Evolutionary conservation across 2,329 filamentous ascomycete species (phyloP), one percentile per base, ranked within the genome.

Genomic region (Talaromyces sp.): DNA sequence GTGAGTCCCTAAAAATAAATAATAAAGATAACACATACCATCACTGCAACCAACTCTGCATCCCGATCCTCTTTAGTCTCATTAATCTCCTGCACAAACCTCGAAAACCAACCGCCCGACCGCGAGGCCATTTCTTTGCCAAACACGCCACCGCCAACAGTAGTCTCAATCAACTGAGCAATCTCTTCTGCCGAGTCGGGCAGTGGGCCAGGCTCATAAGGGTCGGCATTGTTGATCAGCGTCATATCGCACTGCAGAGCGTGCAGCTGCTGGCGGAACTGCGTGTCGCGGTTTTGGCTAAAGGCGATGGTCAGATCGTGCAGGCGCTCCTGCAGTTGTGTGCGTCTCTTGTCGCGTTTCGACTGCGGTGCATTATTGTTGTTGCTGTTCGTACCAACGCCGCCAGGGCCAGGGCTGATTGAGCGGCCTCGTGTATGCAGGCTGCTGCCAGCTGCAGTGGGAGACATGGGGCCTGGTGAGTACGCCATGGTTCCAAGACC

Each of bases 221-320:
- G 89, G 70, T 96, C 89, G 58, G 95, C 90, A 68, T 90, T 88
- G 74, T 92, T 88, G 67, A 96, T 91, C 53, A 96, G 83, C 62
- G 86, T 91, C 78, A 93, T 92, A 75, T 96, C 93, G 66, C 91
- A 88, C 77, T 97, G 93, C n/a, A 97, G 87, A 67, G 91, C 91
- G 70, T 95, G 89, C 2, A 97, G 84, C 76, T 97, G 92, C 67
- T 95, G 90, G 65, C 93, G 87, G 76, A 96, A 98, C 69, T 92
- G 88, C 65, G 85, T 82, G 75, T 96, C 92, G 66, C 91, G 86
- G 71, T 96, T 92, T 65, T 89, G 85, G 65, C 87, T 86, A 76
- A 96, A 94, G 67, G 88, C 87, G 59, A 89, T 86, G 60, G 89
- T 87, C 76, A 97, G 87, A 61, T 87, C 85, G 47, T 86, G 84